Conservation (phyloP, 1,284 basidiomycete genomes). For the Coniferiporia weirii region DNA sequence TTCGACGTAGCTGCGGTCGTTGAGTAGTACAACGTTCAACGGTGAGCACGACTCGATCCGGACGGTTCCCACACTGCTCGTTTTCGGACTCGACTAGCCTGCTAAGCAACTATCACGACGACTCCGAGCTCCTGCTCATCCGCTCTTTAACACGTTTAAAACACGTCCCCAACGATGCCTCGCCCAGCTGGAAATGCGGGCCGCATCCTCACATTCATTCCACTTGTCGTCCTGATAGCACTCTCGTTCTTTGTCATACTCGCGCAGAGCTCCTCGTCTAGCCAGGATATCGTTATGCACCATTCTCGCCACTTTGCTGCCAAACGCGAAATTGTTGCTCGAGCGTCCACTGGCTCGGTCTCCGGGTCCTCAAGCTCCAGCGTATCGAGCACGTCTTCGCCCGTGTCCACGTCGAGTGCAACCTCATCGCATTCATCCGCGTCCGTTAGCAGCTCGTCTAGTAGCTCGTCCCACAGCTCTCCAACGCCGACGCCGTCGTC, state of each 20-base stretch:
- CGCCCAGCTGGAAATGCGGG: slow-evolving; percentile 1
- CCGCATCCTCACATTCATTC: slow-evolving; percentile 19
- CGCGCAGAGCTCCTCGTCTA: not conserved
- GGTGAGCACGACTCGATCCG: not conserved
- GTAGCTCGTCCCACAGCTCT: not conserved
- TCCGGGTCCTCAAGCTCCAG: not conserved
- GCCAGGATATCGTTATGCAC: slow-evolving; percentile 1
- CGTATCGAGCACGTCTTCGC: not conserved
- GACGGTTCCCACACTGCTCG: not conserved
- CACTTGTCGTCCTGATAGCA: slow-evolving; percentile 9
- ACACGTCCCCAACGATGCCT: slow-evolving; percentile 15
- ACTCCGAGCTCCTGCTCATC: slow-evolving; percentile 15
- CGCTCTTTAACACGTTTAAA: slow-evolving; percentile 10
- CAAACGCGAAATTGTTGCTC: not conserved
- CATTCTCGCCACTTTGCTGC: slow-evolving; percentile 5
- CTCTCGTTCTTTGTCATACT: slow-evolving; percentile 9
- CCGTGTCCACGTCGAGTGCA: not conserved
- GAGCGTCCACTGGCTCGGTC: not conserved
- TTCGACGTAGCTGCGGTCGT: too few species aligned
- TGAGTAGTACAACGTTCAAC: not conserved
- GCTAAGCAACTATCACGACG: not conserved
- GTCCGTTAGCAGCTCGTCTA: not conserved
- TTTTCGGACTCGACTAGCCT: not conserved
- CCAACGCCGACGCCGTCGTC: not conserved
- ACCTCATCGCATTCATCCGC: not conserved